Base-by-base conservation (phyloP, 495 filamentous ascomycete species). In the Letharia columbiana region DNA sequence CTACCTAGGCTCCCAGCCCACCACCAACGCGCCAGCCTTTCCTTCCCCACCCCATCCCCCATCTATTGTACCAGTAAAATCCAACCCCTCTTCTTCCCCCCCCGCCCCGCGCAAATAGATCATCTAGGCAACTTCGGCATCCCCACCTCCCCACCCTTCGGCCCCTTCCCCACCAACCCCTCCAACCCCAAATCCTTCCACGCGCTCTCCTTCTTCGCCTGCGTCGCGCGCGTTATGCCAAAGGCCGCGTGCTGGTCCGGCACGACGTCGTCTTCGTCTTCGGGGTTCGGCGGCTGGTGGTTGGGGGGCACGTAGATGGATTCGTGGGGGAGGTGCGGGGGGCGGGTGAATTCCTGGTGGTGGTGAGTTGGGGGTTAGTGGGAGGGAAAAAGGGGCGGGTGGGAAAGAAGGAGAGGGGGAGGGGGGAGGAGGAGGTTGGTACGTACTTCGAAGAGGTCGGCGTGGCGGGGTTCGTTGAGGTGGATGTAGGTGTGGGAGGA, bases 211-310 rank as follows among this genome's bases (percentile, higher is more conserved):
- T 81, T 49, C 61, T 61, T 70, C 62, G 63, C 67, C 77, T 89
- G 86, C 68, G 86, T 96, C 0, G 93, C 94, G 70, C 92, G 84
- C 71, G 88, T 83, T 71, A 98, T 97, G 3, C 94, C 94, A 77
- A 96, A 98, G 9, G 94, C 94, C 2, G 94, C 92, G 76, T 98
- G 94, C 79, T 96, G 92, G 72, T 98, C 92, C 1, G 94, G 94
- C 15, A 98, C 92, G 6, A 98, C 89, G 69, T 98, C 94, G 71
- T 98, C 94, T 77, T 98, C 94, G 74, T 98, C 94, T 77, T 98
- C 94, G 0, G 94, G 94, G 76, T 97, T 97, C 59, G 92, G 81
- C 2, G 94, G 94, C 75, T 96, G 91, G 75, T 92, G 86, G 65
- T 97, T 90, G 3, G 89, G 88, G 11, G 89, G 85, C 7, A 98